Evolutionary conservation across 139 green algal genomes (phyloP), one percentile per base, ranked within the genome.

Genomic region (Chlorella sp.): DNA sequence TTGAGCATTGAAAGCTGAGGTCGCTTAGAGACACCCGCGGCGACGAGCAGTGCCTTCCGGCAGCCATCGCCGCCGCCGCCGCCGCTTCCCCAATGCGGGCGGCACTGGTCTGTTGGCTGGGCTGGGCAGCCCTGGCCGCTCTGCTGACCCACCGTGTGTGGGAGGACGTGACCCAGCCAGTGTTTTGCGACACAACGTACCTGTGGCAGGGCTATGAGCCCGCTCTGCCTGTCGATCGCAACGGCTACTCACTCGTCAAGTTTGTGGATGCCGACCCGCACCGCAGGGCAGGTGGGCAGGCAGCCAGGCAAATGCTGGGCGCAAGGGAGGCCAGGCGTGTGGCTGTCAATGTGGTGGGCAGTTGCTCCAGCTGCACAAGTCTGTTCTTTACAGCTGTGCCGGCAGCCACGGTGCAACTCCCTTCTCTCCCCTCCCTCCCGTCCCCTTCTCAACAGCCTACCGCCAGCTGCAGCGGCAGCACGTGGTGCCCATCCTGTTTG

Each of bases 161-260:
- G n/a, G 15, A 25, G 11, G 36, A 47, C 36, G 30, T 47, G 23
- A 18, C 41, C 26, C 60, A 62, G 25, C 76, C 63, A 2, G 60
- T 63, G 0, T 41, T 39, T 5, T 90, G 87, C 60, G 82, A 90
- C 36, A 90, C 87, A 18, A 90, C 87, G 0, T 90, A 88, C 39
- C 57, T 90, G 15, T 88, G 63, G 28, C 47, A 87, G 65, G 82
- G 70, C 23, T 90, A 90, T 41, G 70, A 82, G 39, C 18, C 55
- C 12, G 47, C 87, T 16, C 21, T 21, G n/a, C 7, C 86, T n/a
- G 34, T 12, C 30, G 26, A 26, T 21, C 3, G 26, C 6, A 60
- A 34, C 32, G 39, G 83, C 18, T 90, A 88, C 36, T 32, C 25
- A 0, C 56, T 90, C n/a, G 47, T 88, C 56, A 71, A 47, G 17